Conservation (phyloP, 495 filamentous ascomycete species). For the Trypethelium eluteriae region DNA sequence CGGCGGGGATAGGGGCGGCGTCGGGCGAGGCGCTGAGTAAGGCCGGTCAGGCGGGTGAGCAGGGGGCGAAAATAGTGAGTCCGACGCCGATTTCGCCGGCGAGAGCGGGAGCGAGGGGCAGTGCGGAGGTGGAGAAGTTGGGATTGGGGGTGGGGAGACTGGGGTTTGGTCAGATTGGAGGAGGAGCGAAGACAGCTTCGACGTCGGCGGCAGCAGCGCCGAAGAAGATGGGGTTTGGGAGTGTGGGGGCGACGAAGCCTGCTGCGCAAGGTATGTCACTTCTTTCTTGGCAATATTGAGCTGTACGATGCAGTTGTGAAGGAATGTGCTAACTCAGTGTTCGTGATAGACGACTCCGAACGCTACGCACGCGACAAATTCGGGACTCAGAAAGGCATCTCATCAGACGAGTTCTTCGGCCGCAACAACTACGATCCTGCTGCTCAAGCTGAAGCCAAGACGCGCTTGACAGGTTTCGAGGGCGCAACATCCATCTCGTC, state of each 20-base stretch:
- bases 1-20: too few species aligned
- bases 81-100: slow-evolving; percentile 69
- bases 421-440: slow-evolving; percentile 75
- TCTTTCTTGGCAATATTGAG: too few species aligned
- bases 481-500: slow-evolving; percentile 86
- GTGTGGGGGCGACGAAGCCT: slow-evolving; percentile 62
- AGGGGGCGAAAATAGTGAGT: slow-evolving; percentile 52
- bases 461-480: slow-evolving; percentile 82
- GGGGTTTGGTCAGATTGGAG: slow-evolving; percentile 84
- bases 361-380: slow-evolving; percentile 75
- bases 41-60: slow-evolving; percentile 40
- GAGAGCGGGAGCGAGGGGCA: slow-evolving; percentile 47
- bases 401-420: slow-evolving; percentile 95
- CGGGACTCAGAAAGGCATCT: slow-evolving; percentile 88
- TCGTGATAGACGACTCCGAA: slow-evolving; percentile 56
- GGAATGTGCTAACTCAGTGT: slow-evolving; percentile 4
- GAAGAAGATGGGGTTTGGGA: slow-evolving; percentile 84
- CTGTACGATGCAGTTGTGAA: neutral
- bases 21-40: slow-evolving; percentile 42
- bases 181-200: slow-evolving; percentile 51
- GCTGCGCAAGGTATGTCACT: slow-evolving; percentile 70
- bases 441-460: slow-evolving; percentile 76
- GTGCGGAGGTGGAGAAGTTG: slow-evolving; percentile 76
- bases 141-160: slow-evolving; percentile 84
- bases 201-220: slow-evolving; percentile 50